phyloP scores from a whole-genome alignment of 1,284 basidiomycete species.

The Malassezia nana region DNA sequence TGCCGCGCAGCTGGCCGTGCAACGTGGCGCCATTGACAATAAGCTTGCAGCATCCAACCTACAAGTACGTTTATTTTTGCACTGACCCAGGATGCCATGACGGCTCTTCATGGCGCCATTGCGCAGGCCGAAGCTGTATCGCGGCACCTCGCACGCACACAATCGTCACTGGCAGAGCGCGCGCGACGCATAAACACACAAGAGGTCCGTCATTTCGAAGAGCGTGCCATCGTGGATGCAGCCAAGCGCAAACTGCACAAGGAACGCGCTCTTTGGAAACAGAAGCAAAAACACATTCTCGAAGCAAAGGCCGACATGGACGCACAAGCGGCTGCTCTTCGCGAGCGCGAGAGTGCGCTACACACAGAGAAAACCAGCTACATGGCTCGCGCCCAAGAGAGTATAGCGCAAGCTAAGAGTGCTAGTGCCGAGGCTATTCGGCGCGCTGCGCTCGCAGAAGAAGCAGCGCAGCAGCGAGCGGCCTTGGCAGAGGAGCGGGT shows the following conservation, averaged over 20 bases:
- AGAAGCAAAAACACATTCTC: conserved; percentile 5
- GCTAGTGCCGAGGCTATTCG: conserved; percentile 12
- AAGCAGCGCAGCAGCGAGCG: background rate
- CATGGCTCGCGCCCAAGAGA: background rate
- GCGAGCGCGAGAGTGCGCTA: background rate
- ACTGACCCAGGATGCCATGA: background rate
- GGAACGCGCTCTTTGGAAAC: conserved; percentile 8
- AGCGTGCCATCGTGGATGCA: background rate
- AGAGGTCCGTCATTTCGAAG: background rate
- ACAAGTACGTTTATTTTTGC: background rate
- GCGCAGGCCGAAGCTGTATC: background rate
- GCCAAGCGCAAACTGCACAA: background rate
- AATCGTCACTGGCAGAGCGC: background rate
- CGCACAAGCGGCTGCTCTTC: background rate
- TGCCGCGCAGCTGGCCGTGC: background rate
- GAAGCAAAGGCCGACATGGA: background rate
- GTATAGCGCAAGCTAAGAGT: background rate
- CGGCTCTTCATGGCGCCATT: background rate
- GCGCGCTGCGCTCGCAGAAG: conserved; percentile 7
- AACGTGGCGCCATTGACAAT: background rate
- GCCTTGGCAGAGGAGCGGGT: background rate
- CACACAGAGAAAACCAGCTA: background rate
- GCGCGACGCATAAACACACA: background rate
- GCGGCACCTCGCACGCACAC: background rate
- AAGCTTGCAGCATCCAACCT: background rate